Conservation (phyloP, 1,139 yeast species). For the Yamadazyma pseudoaaseri region DNA sequence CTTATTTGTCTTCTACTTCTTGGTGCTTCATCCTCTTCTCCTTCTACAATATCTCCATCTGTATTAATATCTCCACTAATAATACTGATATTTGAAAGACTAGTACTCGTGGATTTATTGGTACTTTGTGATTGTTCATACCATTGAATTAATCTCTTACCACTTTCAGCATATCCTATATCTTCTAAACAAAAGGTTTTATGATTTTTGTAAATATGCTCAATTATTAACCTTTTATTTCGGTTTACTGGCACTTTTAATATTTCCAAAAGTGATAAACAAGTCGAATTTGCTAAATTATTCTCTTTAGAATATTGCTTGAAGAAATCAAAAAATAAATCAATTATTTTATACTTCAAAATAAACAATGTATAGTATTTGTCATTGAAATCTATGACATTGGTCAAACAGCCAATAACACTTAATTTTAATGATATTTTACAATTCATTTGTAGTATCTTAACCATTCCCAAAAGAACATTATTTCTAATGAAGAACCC, state of each 20-base stretch:
- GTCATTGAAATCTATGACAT: slow-evolving; percentile 60
- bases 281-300: slow-evolving; percentile 72
- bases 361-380: slow-evolving; percentile 56
- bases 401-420: slow-evolving; percentile 63
- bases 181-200: slow-evolving; percentile 31
- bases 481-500: slow-evolving; percentile 60
- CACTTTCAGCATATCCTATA: slow-evolving; percentile 31
- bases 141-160: slow-evolving; percentile 23
- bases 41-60: slow-evolving; percentile 14
- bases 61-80: slow-evolving; percentile 11
- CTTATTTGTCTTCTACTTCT: slow-evolving; percentile 1
- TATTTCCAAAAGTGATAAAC: slow-evolving; percentile 67
- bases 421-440: slow-evolving; percentile 59
- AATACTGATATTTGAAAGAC: slow-evolving; percentile 1
- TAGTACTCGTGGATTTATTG: slow-evolving; percentile 1
- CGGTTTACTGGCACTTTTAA: slow-evolving; percentile 30
- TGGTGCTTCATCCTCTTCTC: slow-evolving; percentile 11
- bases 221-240: slow-evolving; percentile 42
- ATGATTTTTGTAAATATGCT: slow-evolving; percentile 47
- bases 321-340: slow-evolving; percentile 50
- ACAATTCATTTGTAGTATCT: slow-evolving; percentile 35
- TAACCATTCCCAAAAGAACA: slow-evolving; percentile 53
- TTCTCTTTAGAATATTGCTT: slow-evolving; percentile 50
- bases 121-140: slow-evolving; percentile 11
- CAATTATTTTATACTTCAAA: slow-evolving; percentile 53